Base-by-base conservation (phyloP, 2,329 filamentous ascomycete species). In the Hymenoscyphus linearis region DNA sequence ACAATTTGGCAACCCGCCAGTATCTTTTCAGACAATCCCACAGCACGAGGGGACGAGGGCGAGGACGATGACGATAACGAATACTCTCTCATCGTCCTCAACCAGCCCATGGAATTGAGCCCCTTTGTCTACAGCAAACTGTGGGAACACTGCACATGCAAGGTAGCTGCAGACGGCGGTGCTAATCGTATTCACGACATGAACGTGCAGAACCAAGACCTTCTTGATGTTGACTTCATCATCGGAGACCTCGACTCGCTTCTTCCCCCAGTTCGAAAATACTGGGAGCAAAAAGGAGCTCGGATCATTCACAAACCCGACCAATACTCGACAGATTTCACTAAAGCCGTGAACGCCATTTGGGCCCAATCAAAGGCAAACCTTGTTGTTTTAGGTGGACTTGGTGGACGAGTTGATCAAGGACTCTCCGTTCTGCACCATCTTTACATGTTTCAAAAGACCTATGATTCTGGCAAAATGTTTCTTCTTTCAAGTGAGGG, bases 231-330 rank as follows among this genome's bases (percentile, higher is more conserved):
- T 59, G 79, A 90, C 70, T 79, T 83, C 59, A 92, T 99, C 64
- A 86, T 96, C 67, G 95, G 95, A 54, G 95, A 99, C 73, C 82
- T 99, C 10, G 95, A 99, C 76, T 97, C 93, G 3, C 78, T 98
- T 18, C 77, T 77, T 2, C 78, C 84, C 10, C 76, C 83, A 13
- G 82, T 89, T 12, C 80, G 80, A 58, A 70, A 80, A n/a, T 78
- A 82, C 36, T 76, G 79, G 25, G 58, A 74, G 71, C 16, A 71
- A 59, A 22, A 74, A 72, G 74, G 79, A 31, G 82, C 91, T 1
- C 71, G 79, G 13, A 79, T 98, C 58, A 80, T 91, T 65, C 78
- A 85, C 68, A 86, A 93, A 65, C 73, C 80, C n/a, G 90, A 96
- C 72, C 91, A 98, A 74, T 84, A 96, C 68, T 89, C 87, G 22